Conservation (phyloP, 2,329 filamentous ascomycete genomes). For the Lachnellula suecica region DNA sequence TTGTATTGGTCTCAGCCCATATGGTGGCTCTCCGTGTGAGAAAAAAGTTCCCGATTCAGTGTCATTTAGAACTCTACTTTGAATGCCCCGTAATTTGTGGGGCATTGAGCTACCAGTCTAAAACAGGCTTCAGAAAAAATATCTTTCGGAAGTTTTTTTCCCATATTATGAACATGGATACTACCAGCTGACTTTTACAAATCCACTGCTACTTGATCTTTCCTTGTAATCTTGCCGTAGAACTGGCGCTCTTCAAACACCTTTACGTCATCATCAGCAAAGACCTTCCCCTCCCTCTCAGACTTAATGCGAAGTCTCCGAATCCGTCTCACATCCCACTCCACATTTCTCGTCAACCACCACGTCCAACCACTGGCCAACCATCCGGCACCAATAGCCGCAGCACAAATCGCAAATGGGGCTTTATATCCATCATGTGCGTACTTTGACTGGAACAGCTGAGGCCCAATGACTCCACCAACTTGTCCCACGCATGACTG, state of each 20-base stretch:
- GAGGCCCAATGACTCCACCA: slow-evolving; percentile 44
- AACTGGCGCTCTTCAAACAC: slow-evolving; percentile 24
- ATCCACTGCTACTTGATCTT: neutral
- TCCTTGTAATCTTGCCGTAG: slow-evolving; percentile 14
- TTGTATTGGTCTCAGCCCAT: no score
- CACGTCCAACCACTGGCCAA: slow-evolving; percentile 40
- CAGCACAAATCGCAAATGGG: slow-evolving; percentile 37
- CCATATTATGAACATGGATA: no score
- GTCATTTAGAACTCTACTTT: no score
- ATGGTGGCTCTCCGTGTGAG: no score
- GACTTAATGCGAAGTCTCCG: slow-evolving; percentile 31
- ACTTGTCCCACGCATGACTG: slow-evolving; percentile 44
- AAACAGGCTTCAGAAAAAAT: no score
- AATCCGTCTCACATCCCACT: slow-evolving; percentile 38
- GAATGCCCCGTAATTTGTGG: no score
- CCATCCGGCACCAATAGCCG: slow-evolving; percentile 35
- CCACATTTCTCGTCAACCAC: slow-evolving; percentile 41
- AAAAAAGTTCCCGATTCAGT: no score
- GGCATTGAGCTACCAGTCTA: no score
- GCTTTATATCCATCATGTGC: slow-evolving; percentile 41
- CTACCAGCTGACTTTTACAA: no score
- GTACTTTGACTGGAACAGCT: slow-evolving; percentile 42
- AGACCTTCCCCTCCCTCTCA: slow-evolving; percentile 28
- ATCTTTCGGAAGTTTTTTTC: no score
- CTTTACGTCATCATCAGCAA: slow-evolving; percentile 31